A percentile compares a stretch with the other conserved stretches of the same genome.
Conservation (phyloP, 1,139 yeast species). For the Pichia sp. region DNA sequence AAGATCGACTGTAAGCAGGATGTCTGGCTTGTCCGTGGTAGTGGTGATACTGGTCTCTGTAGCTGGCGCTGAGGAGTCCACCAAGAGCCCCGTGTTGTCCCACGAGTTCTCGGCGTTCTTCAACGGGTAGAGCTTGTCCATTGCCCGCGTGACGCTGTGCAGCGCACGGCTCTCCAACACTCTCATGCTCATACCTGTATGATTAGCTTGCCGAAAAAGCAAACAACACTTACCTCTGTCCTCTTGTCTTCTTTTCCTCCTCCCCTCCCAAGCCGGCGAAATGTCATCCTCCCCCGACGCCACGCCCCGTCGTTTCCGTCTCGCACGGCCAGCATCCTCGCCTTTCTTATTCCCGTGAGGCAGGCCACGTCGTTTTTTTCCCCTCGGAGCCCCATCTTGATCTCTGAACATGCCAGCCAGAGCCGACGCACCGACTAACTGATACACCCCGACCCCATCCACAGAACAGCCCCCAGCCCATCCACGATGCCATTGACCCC, state of each 20-base stretch:
- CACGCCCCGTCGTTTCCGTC: neutral
- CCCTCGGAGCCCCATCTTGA: neutral
- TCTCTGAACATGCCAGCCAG: neutral
- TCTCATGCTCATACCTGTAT: neutral
- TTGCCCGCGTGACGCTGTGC: neutral
- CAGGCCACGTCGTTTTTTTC: neutral
- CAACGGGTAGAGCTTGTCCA: conserved; percentile 41
- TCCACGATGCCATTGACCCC: conserved; percentile 32
- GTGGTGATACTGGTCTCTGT: conserved; percentile 16
- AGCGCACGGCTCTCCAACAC: conserved; percentile 9
- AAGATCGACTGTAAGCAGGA: conserved; percentile 78
- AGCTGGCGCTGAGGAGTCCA: conserved; percentile 46
- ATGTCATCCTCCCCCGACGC: neutral
- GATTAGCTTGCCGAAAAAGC: neutral
- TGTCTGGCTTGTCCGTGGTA: conserved; percentile 33
- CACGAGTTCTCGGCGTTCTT: conserved; percentile 70
- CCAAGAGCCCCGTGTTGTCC: conserved; percentile 90
- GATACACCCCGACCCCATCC: neutral
- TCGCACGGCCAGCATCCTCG: neutral
- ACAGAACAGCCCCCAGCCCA: neutral
- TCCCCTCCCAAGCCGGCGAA: neutral
- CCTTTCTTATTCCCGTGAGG: neutral
- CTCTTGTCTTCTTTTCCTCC: neutral
- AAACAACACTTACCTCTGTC: neutral
- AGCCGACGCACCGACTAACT: neutral